phyloP scores from a whole-genome alignment of 139 green algal species.

The Closterium sp. region DNA sequence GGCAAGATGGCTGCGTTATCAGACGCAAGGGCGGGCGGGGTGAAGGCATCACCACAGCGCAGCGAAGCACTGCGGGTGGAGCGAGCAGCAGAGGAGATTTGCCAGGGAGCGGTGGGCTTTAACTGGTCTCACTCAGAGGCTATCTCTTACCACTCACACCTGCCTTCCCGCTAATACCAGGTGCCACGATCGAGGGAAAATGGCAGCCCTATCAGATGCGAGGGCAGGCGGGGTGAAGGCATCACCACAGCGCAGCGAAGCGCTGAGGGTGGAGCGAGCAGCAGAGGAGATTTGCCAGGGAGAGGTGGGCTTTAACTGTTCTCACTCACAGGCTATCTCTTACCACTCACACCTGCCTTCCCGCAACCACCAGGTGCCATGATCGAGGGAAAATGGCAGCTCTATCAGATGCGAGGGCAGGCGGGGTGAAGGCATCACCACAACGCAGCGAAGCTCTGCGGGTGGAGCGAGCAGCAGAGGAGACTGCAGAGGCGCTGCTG shows the following conservation, averaged over 20 bases:
- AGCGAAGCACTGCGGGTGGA: not conserved
- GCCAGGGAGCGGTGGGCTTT: not conserved
- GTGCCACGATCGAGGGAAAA: no score
- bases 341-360: not conserved
- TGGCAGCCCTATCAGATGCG: no score
- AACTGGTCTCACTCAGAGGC: not conserved
- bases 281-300: not conserved
- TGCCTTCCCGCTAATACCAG: not conserved
- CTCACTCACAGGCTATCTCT: not conserved
- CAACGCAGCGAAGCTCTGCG: not conserved
- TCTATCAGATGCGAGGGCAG: not conserved
- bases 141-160: not conserved
- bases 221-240: no score
- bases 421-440: not conserved
- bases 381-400: not conserved
- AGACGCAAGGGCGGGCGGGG: no score
- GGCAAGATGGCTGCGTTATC: no score
- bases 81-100: not conserved
- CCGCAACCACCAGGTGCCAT: not conserved
- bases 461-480: not conserved
- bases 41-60: not conserved
- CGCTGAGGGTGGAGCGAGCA: not conserved
- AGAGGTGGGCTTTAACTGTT: not conserved
- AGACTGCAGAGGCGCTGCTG: slow-evolving; percentile 13
- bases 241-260: not conserved